These are phyloP conservation scores for Cutaneotrichosporon sp. DNA, from an alignment of 1,284 basidiomycete genomes.

Conservation along the genomic window DNA sequence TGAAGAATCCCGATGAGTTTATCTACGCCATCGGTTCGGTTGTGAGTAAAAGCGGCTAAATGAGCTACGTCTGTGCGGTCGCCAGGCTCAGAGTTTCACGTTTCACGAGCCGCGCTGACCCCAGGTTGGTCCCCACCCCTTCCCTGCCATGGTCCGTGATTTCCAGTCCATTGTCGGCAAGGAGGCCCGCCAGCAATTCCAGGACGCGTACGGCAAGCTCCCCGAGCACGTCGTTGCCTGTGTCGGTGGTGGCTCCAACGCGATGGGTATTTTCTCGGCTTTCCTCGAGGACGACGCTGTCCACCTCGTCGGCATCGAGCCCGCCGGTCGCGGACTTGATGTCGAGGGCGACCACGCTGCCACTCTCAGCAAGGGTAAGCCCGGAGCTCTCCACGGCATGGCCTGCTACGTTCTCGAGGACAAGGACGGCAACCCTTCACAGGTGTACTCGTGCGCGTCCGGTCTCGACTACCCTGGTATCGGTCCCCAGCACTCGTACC, in stretches of 20 bases:
- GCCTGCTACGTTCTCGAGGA: constrained; percentile 92
- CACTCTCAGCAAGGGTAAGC: constrained; percentile 80
- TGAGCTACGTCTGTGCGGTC: constrained; percentile 62
- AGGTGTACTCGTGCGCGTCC: constrained; percentile 87
- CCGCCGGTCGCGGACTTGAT: constrained; percentile 87
- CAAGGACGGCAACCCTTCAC: constrained; percentile 81
- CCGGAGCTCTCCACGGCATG: constrained; percentile 90
- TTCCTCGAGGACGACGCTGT: constrained; percentile 83
- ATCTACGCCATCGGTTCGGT: constrained; percentile 90
- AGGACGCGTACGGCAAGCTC: constrained; percentile 69
- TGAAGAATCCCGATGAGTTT: constrained; percentile 91
- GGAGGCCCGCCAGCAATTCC: constrained; percentile 88
- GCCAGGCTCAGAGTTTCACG: not conserved
- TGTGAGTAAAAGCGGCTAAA: no score
- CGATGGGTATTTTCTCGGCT: constrained; percentile 93
- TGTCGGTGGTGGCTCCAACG: constrained; percentile 95
- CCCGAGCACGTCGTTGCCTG: constrained; percentile 94
- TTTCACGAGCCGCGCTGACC: no score
- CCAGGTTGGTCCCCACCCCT: constrained; percentile 4
- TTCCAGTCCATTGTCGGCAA: constrained; percentile 93
- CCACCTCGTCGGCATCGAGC: constrained; percentile 83
- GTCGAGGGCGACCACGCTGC: constrained; percentile 85
- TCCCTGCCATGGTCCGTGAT: constrained; percentile 77
- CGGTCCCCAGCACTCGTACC: constrained; percentile 96
- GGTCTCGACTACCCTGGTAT: constrained; percentile 26